phyloP scores from a whole-genome alignment of 306 rosid genomes.

The Styphnolobium japonicum region DNA sequence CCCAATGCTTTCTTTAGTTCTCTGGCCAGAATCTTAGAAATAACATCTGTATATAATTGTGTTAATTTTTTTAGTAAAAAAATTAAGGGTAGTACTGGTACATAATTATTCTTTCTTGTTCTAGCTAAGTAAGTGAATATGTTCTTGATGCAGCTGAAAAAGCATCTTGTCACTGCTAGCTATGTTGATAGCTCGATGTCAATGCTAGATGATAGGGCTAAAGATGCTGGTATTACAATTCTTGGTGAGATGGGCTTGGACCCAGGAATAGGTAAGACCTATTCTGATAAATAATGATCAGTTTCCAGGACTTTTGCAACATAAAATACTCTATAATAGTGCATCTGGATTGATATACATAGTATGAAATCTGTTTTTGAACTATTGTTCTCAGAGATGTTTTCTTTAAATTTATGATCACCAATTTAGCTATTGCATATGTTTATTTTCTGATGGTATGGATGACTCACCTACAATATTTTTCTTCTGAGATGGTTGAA shows the following conservation, averaged over 20 bases:
- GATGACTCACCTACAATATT: not conserved
- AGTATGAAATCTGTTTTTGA: not conserved
- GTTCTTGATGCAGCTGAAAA: slow-evolving; percentile 63
- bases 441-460: slow-evolving; percentile 7
- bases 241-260: slow-evolving; percentile 99
- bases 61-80: not conserved
- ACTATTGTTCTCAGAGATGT: not conserved
- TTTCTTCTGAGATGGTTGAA: not conserved
- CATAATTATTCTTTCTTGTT: not conserved
- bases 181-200: slow-evolving; percentile 82
- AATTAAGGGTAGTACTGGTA: not conserved
- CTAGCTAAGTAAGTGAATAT: slow-evolving; percentile 15
- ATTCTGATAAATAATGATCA: not conserved
- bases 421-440: not conserved
- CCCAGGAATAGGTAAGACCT: slow-evolving; percentile 88
- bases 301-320: not conserved
- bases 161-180: slow-evolving; percentile 94
- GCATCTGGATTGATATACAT: not conserved
- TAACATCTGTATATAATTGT: not conserved
- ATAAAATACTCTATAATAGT: not conserved
- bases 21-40: not conserved
- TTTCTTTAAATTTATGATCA: not conserved
- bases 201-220: slow-evolving; percentile 69
- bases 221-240: slow-evolving; percentile 78
- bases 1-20: slow-evolving; percentile 5